Evolutionary conservation across 208 protist genomes (phyloP).

Genomic region (Leptomonas seymouri): DNA sequence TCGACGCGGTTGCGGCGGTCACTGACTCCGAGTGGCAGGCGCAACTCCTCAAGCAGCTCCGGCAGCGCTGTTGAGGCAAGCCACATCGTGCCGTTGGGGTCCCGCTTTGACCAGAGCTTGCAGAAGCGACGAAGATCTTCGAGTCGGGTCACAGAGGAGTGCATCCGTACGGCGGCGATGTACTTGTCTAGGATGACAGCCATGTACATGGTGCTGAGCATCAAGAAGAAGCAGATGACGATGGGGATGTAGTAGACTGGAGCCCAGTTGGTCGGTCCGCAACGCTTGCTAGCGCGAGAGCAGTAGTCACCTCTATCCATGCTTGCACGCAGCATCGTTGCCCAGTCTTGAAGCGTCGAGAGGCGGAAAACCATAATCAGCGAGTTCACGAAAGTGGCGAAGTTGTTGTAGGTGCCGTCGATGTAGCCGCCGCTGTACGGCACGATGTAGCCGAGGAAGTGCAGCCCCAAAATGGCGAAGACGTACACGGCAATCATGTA

Average conservation of each 20-base stretch:
- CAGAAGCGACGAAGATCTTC: slow-evolving; percentile 81
- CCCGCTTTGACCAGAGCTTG: slow-evolving; percentile 65
- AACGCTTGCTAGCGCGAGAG: slow-evolving; percentile 43
- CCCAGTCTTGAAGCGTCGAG: slow-evolving; percentile 89
- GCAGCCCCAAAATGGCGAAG: slow-evolving; percentile 88
- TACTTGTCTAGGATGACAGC: slow-evolving; percentile 87
- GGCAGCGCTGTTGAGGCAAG: slow-evolving; percentile 65
- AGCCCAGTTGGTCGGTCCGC: slow-evolving; percentile 77
- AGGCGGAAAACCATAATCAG: slow-evolving; percentile 91
- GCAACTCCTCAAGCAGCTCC: slow-evolving; percentile 77
- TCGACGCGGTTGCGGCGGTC: slow-evolving; percentile 74
- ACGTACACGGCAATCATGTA: slow-evolving; percentile 87
- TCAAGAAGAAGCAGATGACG: slow-evolving; percentile 76
- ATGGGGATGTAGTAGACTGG: slow-evolving; percentile 87
- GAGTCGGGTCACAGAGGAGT: slow-evolving; percentile 64
- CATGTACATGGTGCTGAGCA: slow-evolving; percentile 84
- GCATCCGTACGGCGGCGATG: slow-evolving; percentile 75
- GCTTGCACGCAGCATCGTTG: slow-evolving; percentile 81
- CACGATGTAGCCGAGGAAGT: slow-evolving; percentile 86
- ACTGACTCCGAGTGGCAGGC: slow-evolving; percentile 80
- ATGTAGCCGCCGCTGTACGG: slow-evolving; percentile 69
- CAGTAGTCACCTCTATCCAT: slow-evolving; percentile 60
- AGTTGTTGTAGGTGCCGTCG: slow-evolving; percentile 88
- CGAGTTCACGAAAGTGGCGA: slow-evolving; percentile 80
- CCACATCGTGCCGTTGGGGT: slow-evolving; percentile 80